Conservation (phyloP, 1,284 basidiomycete species). For the Fomitopsis schrenkii region DNA sequence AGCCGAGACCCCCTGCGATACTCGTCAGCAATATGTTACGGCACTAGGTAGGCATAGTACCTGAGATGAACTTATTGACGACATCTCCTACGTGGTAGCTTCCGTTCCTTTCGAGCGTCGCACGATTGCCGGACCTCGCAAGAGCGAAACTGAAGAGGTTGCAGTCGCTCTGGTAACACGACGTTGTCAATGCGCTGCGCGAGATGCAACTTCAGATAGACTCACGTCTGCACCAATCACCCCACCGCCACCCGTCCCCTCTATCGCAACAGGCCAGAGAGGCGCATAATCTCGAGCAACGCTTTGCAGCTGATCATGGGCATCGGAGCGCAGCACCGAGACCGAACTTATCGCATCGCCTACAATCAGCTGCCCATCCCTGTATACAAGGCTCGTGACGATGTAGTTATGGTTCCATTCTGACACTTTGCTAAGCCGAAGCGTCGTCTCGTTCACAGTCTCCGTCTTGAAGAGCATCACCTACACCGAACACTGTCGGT, state of each 20-base stretch:
- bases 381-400: constrained; percentile 57
- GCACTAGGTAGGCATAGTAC: constrained; percentile 29
- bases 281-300: constrained; percentile 78
- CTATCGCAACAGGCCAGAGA: constrained; percentile 64
- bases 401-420: constrained; percentile 82
- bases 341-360: constrained; percentile 86
- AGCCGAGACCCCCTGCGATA: constrained; percentile 14
- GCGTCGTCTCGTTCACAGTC: constrained; percentile 1
- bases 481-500: constrained; percentile 31
- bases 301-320: constrained; percentile 44
- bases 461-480: constrained; percentile 37
- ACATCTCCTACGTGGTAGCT: constrained; percentile 66
- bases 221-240: constrained; percentile 79
- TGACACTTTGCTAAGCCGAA: constrained; percentile 39
- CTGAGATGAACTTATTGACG: constrained; percentile 65
- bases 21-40: not conserved
- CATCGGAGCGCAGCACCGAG: constrained; percentile 57
- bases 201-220: constrained; percentile 2
- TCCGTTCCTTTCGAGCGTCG: constrained; percentile 56
- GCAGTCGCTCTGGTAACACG: constrained; percentile 50
- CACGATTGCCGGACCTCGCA: constrained; percentile 34
- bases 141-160: constrained; percentile 75
- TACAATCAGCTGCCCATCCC: constrained; percentile 50
- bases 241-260: constrained; percentile 46
- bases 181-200: not conserved